Evolutionary conservation across 2,329 filamentous ascomycete genomes (phyloP), one percentile per base, ranked within the genome.

Genomic region (Periconia sp.): DNA sequence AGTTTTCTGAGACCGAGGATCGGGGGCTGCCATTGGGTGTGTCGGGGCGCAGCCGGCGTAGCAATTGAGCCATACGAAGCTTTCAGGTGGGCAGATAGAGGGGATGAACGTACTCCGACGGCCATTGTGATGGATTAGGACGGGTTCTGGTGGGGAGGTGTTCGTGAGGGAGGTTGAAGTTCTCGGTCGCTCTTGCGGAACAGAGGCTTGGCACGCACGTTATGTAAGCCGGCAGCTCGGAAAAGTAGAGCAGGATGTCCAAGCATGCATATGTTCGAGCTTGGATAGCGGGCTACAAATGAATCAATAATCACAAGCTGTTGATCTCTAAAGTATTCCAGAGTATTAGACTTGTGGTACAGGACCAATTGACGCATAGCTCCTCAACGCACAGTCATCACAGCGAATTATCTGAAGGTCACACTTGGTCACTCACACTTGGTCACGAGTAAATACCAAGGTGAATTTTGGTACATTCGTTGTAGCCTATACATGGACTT

Each of bases 61-160:
- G 52, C 59, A 63, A 67, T 68, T 56, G 60, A 49, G 43, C 51
- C 50, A 17, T 36, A 23, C 21, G 28, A 47, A 63, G 63, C 58
- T 66, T 50, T 43, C 38, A 35, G 29, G 33, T 35, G 48, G 39
- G 31, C 32, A 16, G 35, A 41, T 37, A 30, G 56, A 38, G 52
- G 42, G 41, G 36, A 35, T 40, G 33, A 57, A 71, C 70, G 52
- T 72, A 72, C 70, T 71, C 68, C 68, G 62, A 71, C 66, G 55
- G 70, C 67, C 70, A 72, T 72, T 68, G 61, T 71, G 68, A 70
- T 70, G 64, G 58, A 66, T 69, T 54, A 53, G 57, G 59, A 63
- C 59, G 61, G 60, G 50, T 56, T 62, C 50, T 54, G 62, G 61
- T 52, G 56, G 63, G 60, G 56, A 58, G 57, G 50, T 66, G 72